Percentiles rank a stretch among this genome's conserved stretches.
These are phyloP conservation scores for Neurospora discreta DNA, from an alignment of 495 filamentous ascomycete species.

Conservation along the genomic window DNA sequence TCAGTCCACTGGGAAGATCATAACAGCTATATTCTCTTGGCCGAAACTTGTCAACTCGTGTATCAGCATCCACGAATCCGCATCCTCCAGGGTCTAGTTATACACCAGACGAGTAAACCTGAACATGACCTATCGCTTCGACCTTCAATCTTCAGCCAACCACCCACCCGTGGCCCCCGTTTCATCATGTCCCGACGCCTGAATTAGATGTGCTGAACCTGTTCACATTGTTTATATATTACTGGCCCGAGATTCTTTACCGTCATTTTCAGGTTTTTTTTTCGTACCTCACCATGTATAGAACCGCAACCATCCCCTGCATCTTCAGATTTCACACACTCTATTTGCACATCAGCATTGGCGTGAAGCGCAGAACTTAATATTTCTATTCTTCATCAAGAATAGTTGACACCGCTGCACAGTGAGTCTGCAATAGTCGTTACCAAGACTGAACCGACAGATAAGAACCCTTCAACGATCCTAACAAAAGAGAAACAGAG, in stretches of 20 bases:
- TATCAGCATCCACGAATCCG: slow-evolving; percentile 53
- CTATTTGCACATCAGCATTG: background rate
- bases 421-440: background rate
- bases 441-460: background rate
- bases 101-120: background rate
- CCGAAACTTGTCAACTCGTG: slow-evolving; percentile 64
- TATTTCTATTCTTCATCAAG: background rate
- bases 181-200: background rate
- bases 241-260: background rate
- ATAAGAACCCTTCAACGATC: background rate
- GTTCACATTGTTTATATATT: background rate
- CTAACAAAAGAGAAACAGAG: background rate
- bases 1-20: slow-evolving; percentile 28
- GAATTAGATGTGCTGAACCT: background rate
- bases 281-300: background rate
- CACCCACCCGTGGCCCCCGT: background rate
- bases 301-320: background rate
- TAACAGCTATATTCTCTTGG: slow-evolving; percentile 32
- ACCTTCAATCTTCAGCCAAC: background rate
- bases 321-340: background rate
- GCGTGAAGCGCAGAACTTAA: background rate
- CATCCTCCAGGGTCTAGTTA: slow-evolving; percentile 34
- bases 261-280: background rate
- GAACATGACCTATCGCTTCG: background rate
- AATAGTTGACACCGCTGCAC: background rate